Evolutionary conservation across 2,329 filamentous ascomycete genomes (phyloP).

Genomic region (Aspergillus sojae): DNA sequence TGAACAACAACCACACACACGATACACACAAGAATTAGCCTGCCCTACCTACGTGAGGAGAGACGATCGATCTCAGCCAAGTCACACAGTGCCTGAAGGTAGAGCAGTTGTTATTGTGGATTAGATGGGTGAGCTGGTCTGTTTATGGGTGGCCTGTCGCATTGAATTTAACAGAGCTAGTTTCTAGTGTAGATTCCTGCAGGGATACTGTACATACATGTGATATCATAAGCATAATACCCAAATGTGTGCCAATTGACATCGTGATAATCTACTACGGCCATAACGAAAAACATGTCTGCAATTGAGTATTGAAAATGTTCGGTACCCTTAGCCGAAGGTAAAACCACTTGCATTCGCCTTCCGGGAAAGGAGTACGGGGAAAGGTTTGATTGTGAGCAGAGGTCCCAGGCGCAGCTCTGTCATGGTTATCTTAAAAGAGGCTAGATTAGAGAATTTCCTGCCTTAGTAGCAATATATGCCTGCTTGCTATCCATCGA

Average conservation of each 20-base stretch:
- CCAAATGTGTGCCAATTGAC: slow-evolving; percentile 18
- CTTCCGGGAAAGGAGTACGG: neutral
- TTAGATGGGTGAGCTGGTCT: slow-evolving; percentile 14
- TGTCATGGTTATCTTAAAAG: neutral
- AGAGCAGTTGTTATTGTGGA: slow-evolving; percentile 33
- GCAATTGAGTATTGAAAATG: neutral
- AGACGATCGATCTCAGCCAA: slow-evolving; percentile 22
- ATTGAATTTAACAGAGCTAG: neutral
- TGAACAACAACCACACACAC: slow-evolving; percentile 17
- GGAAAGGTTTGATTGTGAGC: neutral
- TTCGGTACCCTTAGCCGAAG: neutral
- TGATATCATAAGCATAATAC: slow-evolving; percentile 23
- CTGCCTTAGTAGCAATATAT: neutral
- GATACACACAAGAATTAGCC: slow-evolving; percentile 24
- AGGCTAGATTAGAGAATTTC: neutral
- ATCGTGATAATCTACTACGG: neutral
- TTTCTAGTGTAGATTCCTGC: slow-evolving; percentile 12
- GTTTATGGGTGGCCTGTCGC: neutral
- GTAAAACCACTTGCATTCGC: neutral
- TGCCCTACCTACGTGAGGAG: slow-evolving; percentile 28
- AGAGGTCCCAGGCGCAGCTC: neutral
- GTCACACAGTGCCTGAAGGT: slow-evolving; percentile 23
- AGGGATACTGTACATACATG: slow-evolving; percentile 10
- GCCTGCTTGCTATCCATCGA: neutral
- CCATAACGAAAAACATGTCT: neutral